These are phyloP conservation scores for Acephala macrosclerotiorum DNA, from an alignment of 2,329 filamentous ascomycete species.

Conservation along the genomic window DNA sequence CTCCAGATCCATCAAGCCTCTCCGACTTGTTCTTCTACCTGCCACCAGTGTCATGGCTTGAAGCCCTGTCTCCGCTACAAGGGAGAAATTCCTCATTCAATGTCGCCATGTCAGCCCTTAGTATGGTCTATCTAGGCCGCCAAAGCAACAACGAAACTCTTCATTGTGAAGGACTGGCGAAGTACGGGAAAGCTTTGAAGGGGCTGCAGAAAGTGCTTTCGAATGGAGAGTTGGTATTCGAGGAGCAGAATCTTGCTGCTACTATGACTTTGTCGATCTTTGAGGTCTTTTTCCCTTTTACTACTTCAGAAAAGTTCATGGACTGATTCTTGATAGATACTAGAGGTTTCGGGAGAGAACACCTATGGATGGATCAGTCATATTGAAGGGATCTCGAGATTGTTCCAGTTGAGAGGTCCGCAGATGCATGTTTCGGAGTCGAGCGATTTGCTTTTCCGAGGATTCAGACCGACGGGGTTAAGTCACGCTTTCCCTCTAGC, in stretches of 20 bases:
- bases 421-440: background rate
- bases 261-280: conserved; percentile 28
- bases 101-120: conserved; percentile 24
- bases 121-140: conserved; percentile 24
- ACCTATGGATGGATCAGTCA: conserved; percentile 1
- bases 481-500: background rate
- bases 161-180: conserved; percentile 22
- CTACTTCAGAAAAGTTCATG: background rate
- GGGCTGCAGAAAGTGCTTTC: conserved; percentile 22
- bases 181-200: conserved; percentile 25
- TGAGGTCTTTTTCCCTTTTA: background rate
- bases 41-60: conserved; percentile 26
- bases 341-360: background rate
- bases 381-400: background rate
- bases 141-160: conserved; percentile 21
- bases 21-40: no score
- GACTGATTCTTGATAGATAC: background rate
- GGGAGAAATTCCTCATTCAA: conserved; percentile 21
- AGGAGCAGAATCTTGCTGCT: conserved; percentile 25
- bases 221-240: conserved; percentile 18
- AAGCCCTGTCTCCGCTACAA: conserved; percentile 12
- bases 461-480: background rate
- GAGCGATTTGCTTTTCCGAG: background rate
- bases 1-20: background rate
- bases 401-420: background rate